These are phyloP conservation scores for Zizania palustris DNA, from an alignment of 202 grass and related monocot species.

Conservation along the genomic window DNA sequence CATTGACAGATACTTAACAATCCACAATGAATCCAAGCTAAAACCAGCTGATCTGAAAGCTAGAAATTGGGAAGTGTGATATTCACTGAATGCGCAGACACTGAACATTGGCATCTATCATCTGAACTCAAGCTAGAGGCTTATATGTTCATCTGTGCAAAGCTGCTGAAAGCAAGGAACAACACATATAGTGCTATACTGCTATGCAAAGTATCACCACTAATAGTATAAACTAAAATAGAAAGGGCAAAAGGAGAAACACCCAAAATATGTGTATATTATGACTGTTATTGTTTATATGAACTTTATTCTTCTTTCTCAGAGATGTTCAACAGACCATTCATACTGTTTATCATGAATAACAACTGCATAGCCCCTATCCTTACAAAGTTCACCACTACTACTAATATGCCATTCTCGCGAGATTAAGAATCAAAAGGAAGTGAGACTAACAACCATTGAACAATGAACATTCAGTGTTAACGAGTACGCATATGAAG, in stretches of 20 bases:
- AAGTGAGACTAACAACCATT: background rate
- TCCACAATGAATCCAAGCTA: slow-evolving; percentile 1
- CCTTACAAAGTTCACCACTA: background rate
- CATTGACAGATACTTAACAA: background rate
- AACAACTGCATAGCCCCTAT: background rate
- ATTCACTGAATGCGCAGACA: slow-evolving; percentile 3
- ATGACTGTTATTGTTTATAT: background rate
- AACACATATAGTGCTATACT: background rate
- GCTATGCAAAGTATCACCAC: background rate
- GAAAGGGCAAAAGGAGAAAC: background rate
- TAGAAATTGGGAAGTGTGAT: background rate
- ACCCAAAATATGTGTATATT: background rate
- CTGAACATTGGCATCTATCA: background rate
- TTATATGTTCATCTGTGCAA: background rate
- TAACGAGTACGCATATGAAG: background rate
- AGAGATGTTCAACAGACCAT: background rate
- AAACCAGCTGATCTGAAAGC: slow-evolving; percentile 15
- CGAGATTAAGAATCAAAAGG: background rate
- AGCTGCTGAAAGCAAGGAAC: background rate
- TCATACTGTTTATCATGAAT: background rate
- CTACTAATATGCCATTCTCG: background rate
- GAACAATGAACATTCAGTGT: slow-evolving; percentile 7
- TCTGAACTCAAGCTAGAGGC: slow-evolving; percentile 9
- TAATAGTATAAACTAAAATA: slow-evolving; percentile 8
- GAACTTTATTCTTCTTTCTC: background rate